Conservation (phyloP, 495 filamentous ascomycete species). For the Aspergillus mulundensis region DNA sequence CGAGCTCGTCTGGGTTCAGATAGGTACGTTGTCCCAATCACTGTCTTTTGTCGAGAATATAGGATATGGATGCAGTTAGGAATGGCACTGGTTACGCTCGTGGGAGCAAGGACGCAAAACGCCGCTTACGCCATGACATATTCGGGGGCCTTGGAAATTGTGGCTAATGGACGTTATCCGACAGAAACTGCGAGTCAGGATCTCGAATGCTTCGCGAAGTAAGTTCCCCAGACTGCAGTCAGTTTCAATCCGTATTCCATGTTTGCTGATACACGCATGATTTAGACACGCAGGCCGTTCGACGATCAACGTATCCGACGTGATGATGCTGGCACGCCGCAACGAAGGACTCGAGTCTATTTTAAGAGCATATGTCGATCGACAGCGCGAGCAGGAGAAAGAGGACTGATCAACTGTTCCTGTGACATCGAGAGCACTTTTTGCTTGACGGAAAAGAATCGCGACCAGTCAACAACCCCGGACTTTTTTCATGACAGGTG, state of each 20-base stretch:
- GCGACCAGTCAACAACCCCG: neutral
- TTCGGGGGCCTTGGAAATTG: neutral
- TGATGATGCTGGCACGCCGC: constrained; percentile 77
- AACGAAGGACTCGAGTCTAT: constrained; percentile 80
- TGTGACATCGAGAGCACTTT: neutral
- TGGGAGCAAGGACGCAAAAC: neutral
- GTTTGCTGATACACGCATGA: neutral
- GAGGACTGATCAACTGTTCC: constrained; percentile 9
- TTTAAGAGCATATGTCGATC: constrained; percentile 62
- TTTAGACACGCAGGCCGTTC: constrained; percentile 74
- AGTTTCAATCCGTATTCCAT: neutral
- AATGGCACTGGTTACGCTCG: neutral
- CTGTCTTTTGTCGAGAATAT: neutral
- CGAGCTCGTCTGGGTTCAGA: constrained; percentile 87
- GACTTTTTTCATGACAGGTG: constrained; percentile 2
- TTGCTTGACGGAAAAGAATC: neutral
- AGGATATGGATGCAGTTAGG: neutral
- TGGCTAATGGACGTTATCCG: neutral
- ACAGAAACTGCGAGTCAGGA: constrained; percentile 71
- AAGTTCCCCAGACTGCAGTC: constrained; percentile 15
- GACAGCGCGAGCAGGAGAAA: constrained; percentile 36
- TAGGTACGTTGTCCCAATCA: constrained; percentile 53
- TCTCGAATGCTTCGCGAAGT: constrained; percentile 76
- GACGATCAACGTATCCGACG: constrained; percentile 78
- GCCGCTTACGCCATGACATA: neutral